Percentiles rank a stretch among this genome's conserved stretches.
phyloP scores from a whole-genome alignment of 495 filamentous ascomycete genomes.

The Lasiosphaeria miniovina region DNA sequence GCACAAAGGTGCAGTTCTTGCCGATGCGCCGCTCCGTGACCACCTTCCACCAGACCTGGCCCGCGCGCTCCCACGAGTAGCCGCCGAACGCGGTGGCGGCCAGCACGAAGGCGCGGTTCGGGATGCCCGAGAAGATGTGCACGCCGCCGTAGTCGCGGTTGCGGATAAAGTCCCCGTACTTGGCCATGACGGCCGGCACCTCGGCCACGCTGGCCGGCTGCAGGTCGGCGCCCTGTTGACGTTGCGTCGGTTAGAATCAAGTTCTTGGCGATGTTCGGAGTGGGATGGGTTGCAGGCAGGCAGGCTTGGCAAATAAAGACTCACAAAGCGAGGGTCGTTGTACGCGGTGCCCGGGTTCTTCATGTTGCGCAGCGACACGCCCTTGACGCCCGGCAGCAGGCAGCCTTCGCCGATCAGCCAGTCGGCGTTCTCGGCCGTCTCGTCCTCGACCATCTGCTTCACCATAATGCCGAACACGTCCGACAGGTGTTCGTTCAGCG shows the following conservation, averaged over 20 bases:
- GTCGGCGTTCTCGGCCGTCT: conserved; percentile 41
- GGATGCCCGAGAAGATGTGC: conserved; percentile 10
- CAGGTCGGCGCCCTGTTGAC: conserved; percentile 36
- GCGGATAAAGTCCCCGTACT: conserved; percentile 45
- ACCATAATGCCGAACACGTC: conserved; percentile 53
- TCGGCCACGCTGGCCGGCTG: conserved; percentile 39
- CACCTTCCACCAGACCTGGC: conserved; percentile 24
- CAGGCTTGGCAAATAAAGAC: conserved; percentile 4
- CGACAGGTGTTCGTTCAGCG: conserved; percentile 50
- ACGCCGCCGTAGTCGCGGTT: conserved; percentile 18
- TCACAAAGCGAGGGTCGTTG: conserved; percentile 40
- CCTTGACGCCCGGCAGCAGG: conserved; percentile 38
- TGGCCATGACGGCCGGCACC: conserved; percentile 16
- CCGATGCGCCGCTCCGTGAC: not conserved
- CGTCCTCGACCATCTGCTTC: conserved; percentile 44
- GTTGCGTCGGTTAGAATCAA: not conserved
- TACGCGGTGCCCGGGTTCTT: conserved; percentile 48
- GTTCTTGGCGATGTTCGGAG: too few relatives aligned
- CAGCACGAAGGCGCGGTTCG: conserved; percentile 47
- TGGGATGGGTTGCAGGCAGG: too few relatives aligned
- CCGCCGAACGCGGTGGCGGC: conserved; percentile 36
- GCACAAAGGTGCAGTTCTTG: conserved; percentile 32
- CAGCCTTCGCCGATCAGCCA: conserved; percentile 51
- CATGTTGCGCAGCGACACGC: conserved; percentile 42
- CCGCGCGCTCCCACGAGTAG: conserved; percentile 44